Base-by-base conservation (phyloP, 345 rosid species). In the Noccaea bulbosa region DNA sequence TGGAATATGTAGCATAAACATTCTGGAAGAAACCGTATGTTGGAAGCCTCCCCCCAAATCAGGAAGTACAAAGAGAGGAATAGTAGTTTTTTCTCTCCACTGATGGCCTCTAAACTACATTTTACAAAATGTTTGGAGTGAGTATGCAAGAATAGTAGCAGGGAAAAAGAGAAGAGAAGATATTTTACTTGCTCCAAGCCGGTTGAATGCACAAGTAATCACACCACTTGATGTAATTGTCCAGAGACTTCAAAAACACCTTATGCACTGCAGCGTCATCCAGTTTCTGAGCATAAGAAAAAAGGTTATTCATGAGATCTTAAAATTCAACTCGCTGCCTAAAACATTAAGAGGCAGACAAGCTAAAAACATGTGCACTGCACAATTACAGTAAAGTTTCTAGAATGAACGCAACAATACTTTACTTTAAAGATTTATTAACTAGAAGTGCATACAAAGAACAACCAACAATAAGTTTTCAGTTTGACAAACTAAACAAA, bases 11-110 rank as follows among this genome's bases (percentile, higher is more conserved):
- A 90, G 86, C 97, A 90, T 76, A 90, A 74, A 80, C 97, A 90
- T 83, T 90, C 97, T 20, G 97, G 97, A 83, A 90, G 88, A 76
- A 83, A 90, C 81, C 97, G 85, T 61, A 88, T 67, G 72, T 90
- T 90, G 70, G 94, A 68, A 75, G 97, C 97, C 81, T 90, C 97
- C 11, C 99, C 99, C 99, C 99, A 94, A 62, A 94, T 89, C 56
- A 88, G 80, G 71, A 84, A 91, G 78, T 91, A 94, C 79, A 94
- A 75, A 40, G 93, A 89, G 61, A 91, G 81, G 74, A 83, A 88
- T 37, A 89, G 89, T 59, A 91, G 14, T 76, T 83, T 89, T 89
- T 91, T 91, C 76, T 94, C 96, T 84, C 79, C 93, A 76, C 73
- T 75, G 77, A 88, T 76, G 73, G 84, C 75, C 49, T 91, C 99